Evolutionary conservation across 169 alveolate genomes (phyloP).

Genomic region (Cytauxzoon felis): DNA sequence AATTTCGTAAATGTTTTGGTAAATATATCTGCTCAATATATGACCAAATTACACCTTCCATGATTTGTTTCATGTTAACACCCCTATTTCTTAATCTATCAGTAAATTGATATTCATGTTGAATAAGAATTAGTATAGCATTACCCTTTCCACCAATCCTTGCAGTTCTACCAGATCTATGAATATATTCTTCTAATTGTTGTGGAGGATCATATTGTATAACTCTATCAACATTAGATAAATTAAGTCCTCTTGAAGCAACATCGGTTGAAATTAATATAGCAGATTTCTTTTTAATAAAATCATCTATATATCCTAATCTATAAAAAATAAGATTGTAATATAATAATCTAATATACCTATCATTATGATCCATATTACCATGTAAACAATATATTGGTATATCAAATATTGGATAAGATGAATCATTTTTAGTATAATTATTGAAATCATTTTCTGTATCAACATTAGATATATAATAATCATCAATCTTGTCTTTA

Average conservation of each 20-base stretch:
- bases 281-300: slow-evolving; percentile 46
- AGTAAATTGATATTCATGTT: slow-evolving; percentile 48
- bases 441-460: background rate
- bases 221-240: slow-evolving; percentile 86
- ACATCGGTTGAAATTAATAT: slow-evolving; percentile 91
- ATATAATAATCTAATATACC: background rate
- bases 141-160: slow-evolving; percentile 74
- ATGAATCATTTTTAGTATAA: slow-evolving; percentile 9
- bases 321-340: slow-evolving; percentile 1
- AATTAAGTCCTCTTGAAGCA: slow-evolving; percentile 91
- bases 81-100: slow-evolving; percentile 39
- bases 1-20: slow-evolving; percentile 42
- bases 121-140: slow-evolving; percentile 59
- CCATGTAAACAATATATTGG: slow-evolving; percentile 69
- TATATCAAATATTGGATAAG: slow-evolving; percentile 34
- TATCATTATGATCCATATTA: slow-evolving; percentile 63
- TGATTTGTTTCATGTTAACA: slow-evolving; percentile 26
- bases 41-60: slow-evolving; percentile 46
- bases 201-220: slow-evolving; percentile 91
- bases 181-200: slow-evolving; percentile 89
- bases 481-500: slow-evolving; percentile 5
- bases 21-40: slow-evolving; percentile 35
- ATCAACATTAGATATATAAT: background rate
- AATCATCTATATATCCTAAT: slow-evolving; percentile 52
- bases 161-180: slow-evolving; percentile 94